These are phyloP conservation scores for Lasiodiplodia sp. DNA, from an alignment of 2,329 filamentous ascomycete species.

Conservation along the genomic window DNA sequence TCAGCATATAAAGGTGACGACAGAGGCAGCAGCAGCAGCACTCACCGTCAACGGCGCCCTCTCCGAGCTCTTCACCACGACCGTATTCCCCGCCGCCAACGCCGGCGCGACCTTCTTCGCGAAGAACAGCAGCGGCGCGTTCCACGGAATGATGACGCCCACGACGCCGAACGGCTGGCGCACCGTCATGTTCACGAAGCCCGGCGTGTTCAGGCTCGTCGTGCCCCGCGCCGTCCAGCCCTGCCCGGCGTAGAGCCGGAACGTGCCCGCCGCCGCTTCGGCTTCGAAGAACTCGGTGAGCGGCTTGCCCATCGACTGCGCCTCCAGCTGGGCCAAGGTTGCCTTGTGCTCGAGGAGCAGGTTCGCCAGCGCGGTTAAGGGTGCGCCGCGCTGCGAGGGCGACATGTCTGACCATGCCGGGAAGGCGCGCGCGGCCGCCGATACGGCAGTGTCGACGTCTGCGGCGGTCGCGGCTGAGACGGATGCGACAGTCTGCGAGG, in stretches of 20 bases:
- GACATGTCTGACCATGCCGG: slow-evolving; percentile 45
- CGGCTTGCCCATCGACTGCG: slow-evolving; percentile 28
- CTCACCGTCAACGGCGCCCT: slow-evolving; percentile 61
- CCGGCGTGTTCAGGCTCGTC: slow-evolving; percentile 49
- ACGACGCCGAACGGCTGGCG: slow-evolving; percentile 50
- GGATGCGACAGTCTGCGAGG: slow-evolving; percentile 38
- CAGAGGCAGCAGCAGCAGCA: too few relatives aligned
- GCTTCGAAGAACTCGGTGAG: slow-evolving; percentile 48
- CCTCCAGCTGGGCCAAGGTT: slow-evolving; percentile 31
- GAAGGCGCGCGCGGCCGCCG: slow-evolving; percentile 37
- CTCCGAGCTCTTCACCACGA: slow-evolving; percentile 66
- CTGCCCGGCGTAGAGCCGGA: slow-evolving; percentile 43
- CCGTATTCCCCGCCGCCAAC: slow-evolving; percentile 63
- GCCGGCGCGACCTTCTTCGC: slow-evolving; percentile 48
- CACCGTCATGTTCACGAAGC: slow-evolving; percentile 47
- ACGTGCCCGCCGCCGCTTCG: slow-evolving; percentile 44
- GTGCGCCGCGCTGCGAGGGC: slow-evolving; percentile 47
- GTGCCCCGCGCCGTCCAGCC: slow-evolving; percentile 43
- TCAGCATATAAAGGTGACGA: neutral
- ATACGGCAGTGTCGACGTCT: slow-evolving; percentile 39
- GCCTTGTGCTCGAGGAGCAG: slow-evolving; percentile 33
- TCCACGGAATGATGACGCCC: slow-evolving; percentile 53
- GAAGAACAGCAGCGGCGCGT: slow-evolving; percentile 48
- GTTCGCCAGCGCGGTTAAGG: slow-evolving; percentile 54
- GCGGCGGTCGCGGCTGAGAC: slow-evolving; percentile 33